Base-by-base conservation (phyloP, 176 grass and related monocot genomes). In the Avena sativa region DNA sequence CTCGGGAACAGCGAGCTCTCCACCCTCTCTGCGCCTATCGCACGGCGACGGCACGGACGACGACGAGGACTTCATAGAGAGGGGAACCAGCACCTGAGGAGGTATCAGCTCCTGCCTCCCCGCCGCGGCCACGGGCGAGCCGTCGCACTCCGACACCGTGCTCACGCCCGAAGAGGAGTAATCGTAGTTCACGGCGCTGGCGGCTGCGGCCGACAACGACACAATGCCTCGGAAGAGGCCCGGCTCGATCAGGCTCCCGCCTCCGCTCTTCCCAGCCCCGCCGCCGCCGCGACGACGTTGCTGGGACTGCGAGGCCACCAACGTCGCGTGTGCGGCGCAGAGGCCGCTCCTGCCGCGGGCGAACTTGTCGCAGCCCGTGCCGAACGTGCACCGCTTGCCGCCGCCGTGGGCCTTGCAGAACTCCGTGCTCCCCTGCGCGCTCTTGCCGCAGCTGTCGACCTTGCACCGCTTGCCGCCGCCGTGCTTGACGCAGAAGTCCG, bases 371-470 rank as follows among this genome's bases (percentile, higher is more conserved):
- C 93, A 95, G 40, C 91, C 91, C 16, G 26, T 63, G 81, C 23
- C 66, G 84, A 72, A 95, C 23, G 46, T 72, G 89, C 93, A 95
- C 9, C 91, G 77, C 74, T 93, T 95, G 28, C 93, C 93, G 15
- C 93, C 91, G 16, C 93, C 93, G 80, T 93, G 93, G 26, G 91
- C 91, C 85, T 95, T 95, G 72, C 93, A 95, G 86, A 82, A 87
- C 61, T 93, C 84, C 3, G 91, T 95, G 74, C 87, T 93, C 6
- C 93, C 93, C 51, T 95, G 93, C 17, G 93, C 93, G 82, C 93
- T 95, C 91, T 91, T 95, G 50, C 78, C 87, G 84, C 93, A 95
- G 25, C 66, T 85, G 12, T 89, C 87, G 51, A 87, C 79, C 43
- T 30, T 10, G 78, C 93, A 95, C 53, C 93, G 84, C 85, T 87